Evolutionary conservation across 495 filamentous ascomycete genomes (phyloP), one percentile per base, ranked within the genome.

Genomic region (Tuber indicum): DNA sequence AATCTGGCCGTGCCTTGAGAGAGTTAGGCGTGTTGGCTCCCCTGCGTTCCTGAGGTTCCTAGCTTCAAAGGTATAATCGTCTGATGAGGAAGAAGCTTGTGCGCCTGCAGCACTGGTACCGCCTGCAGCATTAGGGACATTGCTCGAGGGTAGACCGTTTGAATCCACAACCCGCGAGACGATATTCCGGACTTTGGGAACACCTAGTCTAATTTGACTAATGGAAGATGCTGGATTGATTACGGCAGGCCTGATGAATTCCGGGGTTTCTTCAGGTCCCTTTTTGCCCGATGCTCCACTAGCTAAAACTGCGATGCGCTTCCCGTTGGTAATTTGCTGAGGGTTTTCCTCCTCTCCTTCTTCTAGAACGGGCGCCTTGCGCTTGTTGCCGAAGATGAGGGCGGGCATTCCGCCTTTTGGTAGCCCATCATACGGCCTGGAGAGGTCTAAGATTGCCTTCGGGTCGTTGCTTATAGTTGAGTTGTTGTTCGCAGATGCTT

Each of bases 381-480:
- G 89, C 84, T 98, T 99, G 83, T 97, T 98, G 2, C 96, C 96
- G 36, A 98, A 87, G 0, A 99, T 86, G 84, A 99, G 88, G 23
- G 92, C 87, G 8, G 92, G 89, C 62, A 99, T 86, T 0, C 96
- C 96, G 45, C 96, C 96, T 82, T 93, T 93, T 0, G 96, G 96
- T 58, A 98, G 86, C 17, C 96, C 95, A 84, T 98, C 96, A 78
- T 92, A 98, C 1, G 96, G 96, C 82, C 96, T 97, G 42, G 94
- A 96, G 4, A 98, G 87, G 82, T 99, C 96, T 23, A 99, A 86
- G 70, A 94, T 91, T 32, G 92, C 92, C 80, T 95, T 92, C 5
- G 94, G 93, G 3, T 91, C 87, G 77, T 97, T 94, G 70, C 87
- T 89, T 75, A 89, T 85, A 16, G 85, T 85, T 44, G 83, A 86